These are phyloP conservation scores for Neurospora sp. DNA, from an alignment of 495 filamentous ascomycete species.

Conservation along the genomic window DNA sequence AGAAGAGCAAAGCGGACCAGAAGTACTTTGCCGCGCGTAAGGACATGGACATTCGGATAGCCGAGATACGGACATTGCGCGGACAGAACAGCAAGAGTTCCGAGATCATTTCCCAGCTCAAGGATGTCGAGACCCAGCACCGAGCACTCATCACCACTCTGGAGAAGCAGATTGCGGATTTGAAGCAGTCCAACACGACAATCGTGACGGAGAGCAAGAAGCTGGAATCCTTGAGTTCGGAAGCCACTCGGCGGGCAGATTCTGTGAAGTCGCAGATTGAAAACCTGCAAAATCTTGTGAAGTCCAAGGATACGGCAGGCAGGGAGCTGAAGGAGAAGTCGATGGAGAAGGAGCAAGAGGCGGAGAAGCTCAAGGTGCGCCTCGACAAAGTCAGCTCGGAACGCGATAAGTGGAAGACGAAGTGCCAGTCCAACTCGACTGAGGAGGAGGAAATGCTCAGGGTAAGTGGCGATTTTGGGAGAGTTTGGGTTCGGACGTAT, in stretches of 20 bases:
- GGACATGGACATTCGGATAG: conserved; percentile 69
- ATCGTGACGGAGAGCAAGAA: conserved; percentile 57
- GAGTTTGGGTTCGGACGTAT: neutral
- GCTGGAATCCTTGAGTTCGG: conserved; percentile 57
- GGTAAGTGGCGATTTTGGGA: conserved; percentile 41
- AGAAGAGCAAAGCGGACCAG: conserved; percentile 93
- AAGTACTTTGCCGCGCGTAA: conserved; percentile 96
- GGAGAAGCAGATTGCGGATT: conserved; percentile 80
- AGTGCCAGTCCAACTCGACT: conserved; percentile 66
- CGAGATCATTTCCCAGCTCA: conserved; percentile 85
- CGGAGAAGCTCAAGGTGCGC: conserved; percentile 60
- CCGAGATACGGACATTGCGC: conserved; percentile 65
- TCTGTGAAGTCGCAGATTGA: conserved; percentile 63
- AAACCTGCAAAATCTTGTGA: conserved; percentile 61
- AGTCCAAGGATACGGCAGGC: conserved; percentile 59
- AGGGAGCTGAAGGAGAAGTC: conserved; percentile 53
- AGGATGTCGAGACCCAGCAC: conserved; percentile 68
- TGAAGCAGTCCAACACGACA: conserved; percentile 60
- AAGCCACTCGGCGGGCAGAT: conserved; percentile 57
- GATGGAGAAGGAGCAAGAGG: conserved; percentile 49
- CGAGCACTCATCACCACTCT: conserved; percentile 58
- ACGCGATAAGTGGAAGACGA: conserved; percentile 69
- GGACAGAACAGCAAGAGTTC: conserved; percentile 80
- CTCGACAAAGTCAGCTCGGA: conserved; percentile 67
- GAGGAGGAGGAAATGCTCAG: conserved; percentile 74